These are phyloP conservation scores for Volutella citrinella DNA, from an alignment of 2,329 filamentous ascomycete species.

Conservation along the genomic window DNA sequence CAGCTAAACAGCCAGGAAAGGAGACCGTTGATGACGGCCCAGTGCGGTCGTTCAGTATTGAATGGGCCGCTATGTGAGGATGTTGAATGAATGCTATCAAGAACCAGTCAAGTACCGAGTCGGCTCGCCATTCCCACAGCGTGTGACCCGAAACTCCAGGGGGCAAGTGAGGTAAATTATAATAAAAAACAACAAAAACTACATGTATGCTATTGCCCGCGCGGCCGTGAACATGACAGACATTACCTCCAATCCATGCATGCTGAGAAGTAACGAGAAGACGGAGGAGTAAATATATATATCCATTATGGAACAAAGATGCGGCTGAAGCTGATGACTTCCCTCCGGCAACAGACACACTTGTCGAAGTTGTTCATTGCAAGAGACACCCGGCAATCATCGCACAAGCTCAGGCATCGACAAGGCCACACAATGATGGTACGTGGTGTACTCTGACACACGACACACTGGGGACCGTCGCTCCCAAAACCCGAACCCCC, in stretches of 20 bases:
- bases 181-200: slow-evolving; percentile 3
- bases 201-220: slow-evolving; percentile 3
- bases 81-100: slow-evolving; percentile 10
- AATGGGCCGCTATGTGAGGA: slow-evolving; percentile 87
- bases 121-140: too few species aligned
- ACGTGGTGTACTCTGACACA: slow-evolving; percentile 82
- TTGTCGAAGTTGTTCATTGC: slow-evolving; percentile 97
- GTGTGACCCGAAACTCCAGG: too few species aligned
- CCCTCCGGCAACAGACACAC: slow-evolving; percentile 88
- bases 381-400: slow-evolving; percentile 89
- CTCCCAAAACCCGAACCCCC: slow-evolving; percentile 70
- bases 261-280: too few species aligned
- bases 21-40: slow-evolving; percentile 32
- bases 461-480: slow-evolving; percentile 81
- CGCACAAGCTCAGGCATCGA: slow-evolving; percentile 88
- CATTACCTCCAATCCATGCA: neutral
- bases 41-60: slow-evolving; percentile 77
- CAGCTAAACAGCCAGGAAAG: slow-evolving; percentile 54
- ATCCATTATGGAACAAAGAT: slow-evolving; percentile 71
- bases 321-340: slow-evolving; percentile 84
- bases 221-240: too few species aligned
- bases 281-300: too few species aligned
- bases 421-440: slow-evolving; percentile 97
- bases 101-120: too few species aligned
- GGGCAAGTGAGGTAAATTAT: slow-evolving; percentile 6